Evolutionary conservation across 2,329 filamentous ascomycete species (phyloP).

Genomic region (Aureobasidium zeae): DNA sequence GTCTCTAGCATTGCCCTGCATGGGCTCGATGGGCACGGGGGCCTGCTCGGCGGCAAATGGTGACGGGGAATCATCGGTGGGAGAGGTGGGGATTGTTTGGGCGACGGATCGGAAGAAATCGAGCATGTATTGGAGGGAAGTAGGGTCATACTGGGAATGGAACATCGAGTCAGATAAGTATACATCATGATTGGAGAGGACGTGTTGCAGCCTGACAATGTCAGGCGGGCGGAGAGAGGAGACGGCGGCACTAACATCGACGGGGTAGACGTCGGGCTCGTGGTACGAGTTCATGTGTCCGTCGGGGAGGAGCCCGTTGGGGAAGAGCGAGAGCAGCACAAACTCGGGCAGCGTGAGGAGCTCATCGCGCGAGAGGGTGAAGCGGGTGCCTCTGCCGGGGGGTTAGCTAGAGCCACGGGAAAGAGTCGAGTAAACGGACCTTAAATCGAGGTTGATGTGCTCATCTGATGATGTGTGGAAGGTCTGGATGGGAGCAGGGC

Average conservation of each 20-base stretch:
- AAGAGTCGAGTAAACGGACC: no score
- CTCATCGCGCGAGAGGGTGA: conserved; percentile 90
- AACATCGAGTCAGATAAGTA: conserved; percentile 49
- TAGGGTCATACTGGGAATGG: conserved; percentile 77
- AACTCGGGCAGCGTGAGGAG: conserved; percentile 93
- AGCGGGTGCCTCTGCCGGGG: conserved; percentile 67
- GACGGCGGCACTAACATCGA: conserved; percentile 65
- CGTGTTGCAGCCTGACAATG: conserved; percentile 30
- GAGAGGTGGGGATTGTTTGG: conserved; percentile 76
- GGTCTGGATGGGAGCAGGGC: conserved; percentile 73
- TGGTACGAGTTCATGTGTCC: conserved; percentile 89
- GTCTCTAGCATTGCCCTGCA: conserved; percentile 53
- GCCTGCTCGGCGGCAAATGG: conserved; percentile 27
- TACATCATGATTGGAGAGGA: conserved; percentile 38
- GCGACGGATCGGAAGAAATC: conserved; percentile 96
- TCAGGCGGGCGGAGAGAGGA: conserved; percentile 27
- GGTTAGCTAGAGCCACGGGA: conserved; percentile 26
- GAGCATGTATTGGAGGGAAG: conserved; percentile 96
- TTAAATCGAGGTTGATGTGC: conserved; percentile 86
- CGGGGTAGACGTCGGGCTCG: conserved; percentile 88
- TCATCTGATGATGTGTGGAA: conserved; percentile 83
- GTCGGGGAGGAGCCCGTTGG: conserved; percentile 95
- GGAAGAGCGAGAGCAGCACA: conserved; percentile 92
- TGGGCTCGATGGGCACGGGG: conserved; percentile 63
- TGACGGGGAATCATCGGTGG: conserved; percentile 44